Percentiles rank a stretch among this genome's conserved stretches.
Evolutionary conservation across 225 moss, liverwort and hornwort genomes (phyloP).

Genomic region (Polytrichum commune): DNA sequence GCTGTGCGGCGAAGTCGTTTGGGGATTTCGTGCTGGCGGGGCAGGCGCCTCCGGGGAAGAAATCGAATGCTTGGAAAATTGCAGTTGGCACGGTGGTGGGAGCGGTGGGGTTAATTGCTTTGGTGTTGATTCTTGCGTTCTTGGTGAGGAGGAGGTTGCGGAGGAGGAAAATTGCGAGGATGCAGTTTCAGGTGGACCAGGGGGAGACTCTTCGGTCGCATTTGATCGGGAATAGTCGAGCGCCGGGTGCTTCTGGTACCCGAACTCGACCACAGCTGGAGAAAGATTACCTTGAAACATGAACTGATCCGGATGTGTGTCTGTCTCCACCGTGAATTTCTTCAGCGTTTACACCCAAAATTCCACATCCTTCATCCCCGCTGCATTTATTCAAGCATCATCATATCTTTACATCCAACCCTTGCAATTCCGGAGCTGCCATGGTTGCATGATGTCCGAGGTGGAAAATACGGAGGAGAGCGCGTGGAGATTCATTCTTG

Average conservation of each 20-base stretch:
- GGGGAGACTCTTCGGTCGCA: slow-evolving; percentile 64
- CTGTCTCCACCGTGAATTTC: too few species aligned
- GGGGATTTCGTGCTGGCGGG: slow-evolving; percentile 58
- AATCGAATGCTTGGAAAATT: slow-evolving; percentile 58
- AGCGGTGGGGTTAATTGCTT: slow-evolving; percentile 31
- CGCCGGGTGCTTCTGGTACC: slow-evolving; percentile 71
- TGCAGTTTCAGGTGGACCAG: slow-evolving; percentile 61
- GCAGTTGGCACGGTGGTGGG: slow-evolving; percentile 60
- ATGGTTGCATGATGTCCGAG: too few species aligned
- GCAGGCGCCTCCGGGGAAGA: slow-evolving; percentile 14
- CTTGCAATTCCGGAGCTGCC: too few species aligned
- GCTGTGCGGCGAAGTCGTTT: not conserved
- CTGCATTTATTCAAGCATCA: too few species aligned
- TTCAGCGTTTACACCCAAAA: too few species aligned
- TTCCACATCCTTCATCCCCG: too few species aligned
- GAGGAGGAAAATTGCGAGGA: slow-evolving; percentile 58
- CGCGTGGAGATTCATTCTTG: too few species aligned
- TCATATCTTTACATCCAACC: too few species aligned
- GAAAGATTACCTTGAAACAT: slow-evolving; percentile 29
- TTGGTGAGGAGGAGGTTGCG: slow-evolving; percentile 36
- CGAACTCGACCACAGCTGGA: slow-evolving; percentile 79
- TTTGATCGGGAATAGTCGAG: slow-evolving; percentile 64
- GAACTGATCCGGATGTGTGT: not conserved
- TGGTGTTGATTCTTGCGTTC: slow-evolving; percentile 18
- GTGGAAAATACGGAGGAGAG: too few species aligned